Evolutionary conservation across 2,329 filamentous ascomycete genomes (phyloP).

Genomic region (Gnomoniopsis sp.): DNA sequence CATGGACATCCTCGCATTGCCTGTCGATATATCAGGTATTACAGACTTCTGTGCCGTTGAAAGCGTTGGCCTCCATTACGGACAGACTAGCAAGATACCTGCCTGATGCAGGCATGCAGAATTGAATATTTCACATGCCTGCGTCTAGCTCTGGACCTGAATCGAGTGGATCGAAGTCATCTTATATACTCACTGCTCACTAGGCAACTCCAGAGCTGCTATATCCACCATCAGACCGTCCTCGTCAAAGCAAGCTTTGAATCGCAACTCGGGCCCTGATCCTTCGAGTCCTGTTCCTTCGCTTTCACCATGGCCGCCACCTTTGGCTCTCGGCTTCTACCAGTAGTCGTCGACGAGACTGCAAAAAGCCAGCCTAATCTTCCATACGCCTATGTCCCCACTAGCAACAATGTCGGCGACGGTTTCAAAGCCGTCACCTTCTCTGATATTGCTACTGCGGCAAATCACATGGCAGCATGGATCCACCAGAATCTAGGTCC

Average conservation of each 20-base stretch:
- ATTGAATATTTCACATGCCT: no score
- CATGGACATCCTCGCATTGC: no score
- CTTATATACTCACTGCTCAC: no score
- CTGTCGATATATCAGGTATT: no score
- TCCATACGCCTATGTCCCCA: slow-evolving; percentile 4
- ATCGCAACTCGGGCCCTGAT: background rate
- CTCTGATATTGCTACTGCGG: slow-evolving; percentile 1
- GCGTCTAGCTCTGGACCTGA: no score
- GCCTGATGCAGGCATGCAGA: no score
- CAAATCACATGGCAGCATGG: slow-evolving; percentile 2
- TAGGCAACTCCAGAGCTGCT: no score
- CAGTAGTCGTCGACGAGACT: slow-evolving; percentile 10
- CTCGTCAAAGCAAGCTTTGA: background rate
- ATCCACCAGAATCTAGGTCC: slow-evolving; percentile 5
- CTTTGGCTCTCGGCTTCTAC: slow-evolving; percentile 5
- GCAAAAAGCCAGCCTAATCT: slow-evolving; percentile 5
- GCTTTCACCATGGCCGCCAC: background rate
- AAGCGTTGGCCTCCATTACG: no score
- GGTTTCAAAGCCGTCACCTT: slow-evolving; percentile 8
- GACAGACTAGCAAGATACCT: no score
- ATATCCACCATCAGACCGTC: background rate
- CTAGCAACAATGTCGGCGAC: slow-evolving; percentile 3
- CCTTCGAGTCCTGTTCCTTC: background rate
- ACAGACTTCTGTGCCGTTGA: no score
- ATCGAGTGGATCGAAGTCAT: no score